These are phyloP conservation scores for Canna indica DNA, from an alignment of 176 grass and related monocot species.

Conservation along the genomic window DNA sequence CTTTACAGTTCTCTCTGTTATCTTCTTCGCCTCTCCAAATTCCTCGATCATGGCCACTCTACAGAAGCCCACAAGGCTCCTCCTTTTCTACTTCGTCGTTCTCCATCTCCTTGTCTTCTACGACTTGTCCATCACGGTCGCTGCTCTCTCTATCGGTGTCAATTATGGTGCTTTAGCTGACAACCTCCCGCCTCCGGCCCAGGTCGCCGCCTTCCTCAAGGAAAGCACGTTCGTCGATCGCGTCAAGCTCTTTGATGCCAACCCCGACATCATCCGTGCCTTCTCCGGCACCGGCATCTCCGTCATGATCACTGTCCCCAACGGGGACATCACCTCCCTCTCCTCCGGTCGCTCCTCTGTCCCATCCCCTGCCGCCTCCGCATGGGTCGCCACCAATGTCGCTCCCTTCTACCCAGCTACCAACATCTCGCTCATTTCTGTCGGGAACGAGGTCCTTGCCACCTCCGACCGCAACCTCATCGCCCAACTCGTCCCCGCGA, in stretches of 20 bases:
- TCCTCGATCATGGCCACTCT: not conserved
- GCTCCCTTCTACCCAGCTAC: conserved; percentile 58
- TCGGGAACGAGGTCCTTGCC: conserved; percentile 76
- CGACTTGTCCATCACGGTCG: not conserved
- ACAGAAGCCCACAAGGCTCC: not conserved
- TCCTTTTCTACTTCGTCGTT: conserved; percentile 8
- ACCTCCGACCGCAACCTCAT: conserved; percentile 51
- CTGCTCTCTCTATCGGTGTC: conserved; percentile 55
- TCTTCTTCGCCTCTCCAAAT: not conserved
- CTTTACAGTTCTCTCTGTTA: not conserved
- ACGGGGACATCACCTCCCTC: conserved; percentile 55
- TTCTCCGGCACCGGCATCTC: conserved; percentile 65
- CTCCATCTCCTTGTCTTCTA: not conserved
- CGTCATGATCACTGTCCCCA: conserved; percentile 56
- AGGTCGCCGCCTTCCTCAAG: conserved; percentile 47
- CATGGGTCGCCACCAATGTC: conserved; percentile 58
- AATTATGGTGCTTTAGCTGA: conserved; percentile 78
- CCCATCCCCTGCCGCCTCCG: conserved; percentile 30
- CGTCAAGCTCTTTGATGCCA: conserved; percentile 80
- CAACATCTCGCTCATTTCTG: conserved; percentile 48
- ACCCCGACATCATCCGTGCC: conserved; percentile 52
- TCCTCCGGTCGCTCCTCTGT: conserved; percentile 11
- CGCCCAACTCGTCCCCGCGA: conserved; percentile 53
- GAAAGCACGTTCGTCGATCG: conserved; percentile 58
- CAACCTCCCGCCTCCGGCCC: conserved; percentile 48